These are phyloP conservation scores for Tolypocladium ophioglossoides DNA, from an alignment of 2,329 filamentous ascomycete species.

Conservation along the genomic window DNA sequence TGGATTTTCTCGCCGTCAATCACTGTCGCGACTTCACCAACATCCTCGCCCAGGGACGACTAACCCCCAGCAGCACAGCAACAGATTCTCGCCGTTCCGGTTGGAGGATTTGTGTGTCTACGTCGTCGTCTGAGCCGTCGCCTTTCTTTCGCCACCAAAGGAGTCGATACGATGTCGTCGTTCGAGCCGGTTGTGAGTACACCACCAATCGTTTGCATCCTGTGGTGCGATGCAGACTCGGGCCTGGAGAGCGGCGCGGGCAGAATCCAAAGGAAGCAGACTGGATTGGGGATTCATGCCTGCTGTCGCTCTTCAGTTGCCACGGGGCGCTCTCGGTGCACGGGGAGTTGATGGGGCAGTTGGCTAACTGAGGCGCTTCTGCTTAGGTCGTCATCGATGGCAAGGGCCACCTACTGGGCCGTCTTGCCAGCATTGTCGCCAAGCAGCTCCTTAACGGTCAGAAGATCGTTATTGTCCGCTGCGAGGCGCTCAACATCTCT, in stretches of 20 bases:
- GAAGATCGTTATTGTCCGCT: conserved; percentile 98
- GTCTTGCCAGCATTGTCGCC: conserved; percentile 93
- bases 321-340: neutral
- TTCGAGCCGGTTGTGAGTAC: conserved; percentile 62
- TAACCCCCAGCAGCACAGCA: conserved; percentile 31
- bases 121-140: conserved; percentile 22
- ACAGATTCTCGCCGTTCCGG: conserved; percentile 27
- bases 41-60: conserved; percentile 24
- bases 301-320: neutral
- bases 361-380: neutral
- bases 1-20: conserved; percentile 29
- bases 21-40: conserved; percentile 30
- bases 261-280: conserved; percentile 1
- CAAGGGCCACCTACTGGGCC: conserved; percentile 99
- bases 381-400: conserved; percentile 95
- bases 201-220: conserved; percentile 3
- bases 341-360: neutral
- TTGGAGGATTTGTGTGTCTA: conserved; percentile 26
- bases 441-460: conserved; percentile 99
- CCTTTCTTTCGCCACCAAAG: conserved; percentile 20
- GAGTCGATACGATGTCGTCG: conserved; percentile 50
- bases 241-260: conserved; percentile 1
- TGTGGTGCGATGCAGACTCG: conserved; percentile 2
- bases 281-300: neutral
- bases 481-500: conserved; percentile 99